A percentile compares a stretch with the other conserved stretches of the same genome.
phyloP scores from a whole-genome alignment of 768 basidiomycete genomes.

The Tricholoma terreum region DNA sequence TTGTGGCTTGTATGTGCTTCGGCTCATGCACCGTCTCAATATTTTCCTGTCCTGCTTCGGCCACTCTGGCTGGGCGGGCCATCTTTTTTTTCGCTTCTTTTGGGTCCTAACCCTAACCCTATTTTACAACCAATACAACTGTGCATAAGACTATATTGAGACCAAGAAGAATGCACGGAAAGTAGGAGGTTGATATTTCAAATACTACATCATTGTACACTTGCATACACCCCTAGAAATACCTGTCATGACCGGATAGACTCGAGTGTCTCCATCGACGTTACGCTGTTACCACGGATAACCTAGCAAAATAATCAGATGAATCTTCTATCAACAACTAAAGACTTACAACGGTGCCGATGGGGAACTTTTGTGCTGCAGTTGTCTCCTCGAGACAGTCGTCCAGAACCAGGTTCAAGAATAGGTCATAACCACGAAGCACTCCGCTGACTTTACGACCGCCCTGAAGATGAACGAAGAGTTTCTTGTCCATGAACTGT shows the following conservation, averaged over 20 bases:
- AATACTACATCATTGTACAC: not conserved
- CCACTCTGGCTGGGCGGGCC: slow-evolving; percentile 17
- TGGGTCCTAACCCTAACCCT: slow-evolving; percentile 39
- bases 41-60: slow-evolving; percentile 6
- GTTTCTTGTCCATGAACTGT: slow-evolving; percentile 98
- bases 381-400: slow-evolving; percentile 90
- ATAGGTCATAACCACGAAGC: slow-evolving; percentile 96
- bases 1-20: slow-evolving; percentile 53
- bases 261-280: slow-evolving; percentile 89
- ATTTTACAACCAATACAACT: slow-evolving; percentile 8
- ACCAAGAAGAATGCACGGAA: too few species aligned
- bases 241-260: slow-evolving; percentile 36
- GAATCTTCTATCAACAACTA: not conserved
- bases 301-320: slow-evolving; percentile 52
- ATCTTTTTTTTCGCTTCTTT: slow-evolving; percentile 23
- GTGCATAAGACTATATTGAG: too few species aligned
- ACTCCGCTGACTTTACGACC: slow-evolving; percentile 95
- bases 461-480: slow-evolving; percentile 91
- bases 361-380: slow-evolving; percentile 84
- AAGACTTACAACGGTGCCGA: slow-evolving; percentile 84
- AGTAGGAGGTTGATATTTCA: too few species aligned
- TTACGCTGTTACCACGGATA: slow-evolving; percentile 94
- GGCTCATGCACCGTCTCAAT: slow-evolving; percentile 41
- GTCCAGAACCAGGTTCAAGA: slow-evolving; percentile 97
- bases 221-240: slow-evolving; percentile 5